Base-by-base conservation (phyloP, 176 grass and related monocot genomes). In the Themeda triandra region DNA sequence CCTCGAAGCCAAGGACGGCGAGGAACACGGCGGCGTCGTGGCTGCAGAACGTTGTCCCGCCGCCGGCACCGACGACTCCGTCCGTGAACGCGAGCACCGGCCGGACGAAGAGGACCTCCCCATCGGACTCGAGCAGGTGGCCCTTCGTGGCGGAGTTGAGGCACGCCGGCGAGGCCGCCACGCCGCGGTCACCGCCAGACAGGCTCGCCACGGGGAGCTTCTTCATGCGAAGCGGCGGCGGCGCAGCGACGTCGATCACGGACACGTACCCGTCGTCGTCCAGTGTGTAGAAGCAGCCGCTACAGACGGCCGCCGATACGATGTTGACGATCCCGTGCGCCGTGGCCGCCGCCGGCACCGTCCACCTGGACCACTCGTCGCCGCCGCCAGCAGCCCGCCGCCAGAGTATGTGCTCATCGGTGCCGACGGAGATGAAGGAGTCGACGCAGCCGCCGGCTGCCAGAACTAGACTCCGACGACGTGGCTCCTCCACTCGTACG, bases 31-130 rank as follows among this genome's bases (percentile, higher is more conserved):
- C 24, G 0, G 15, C 29, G 28, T 18, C 46, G 28, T 31, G 28
- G 6, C 1, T 0, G 28, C 60, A 65, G 60, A 64, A 15, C 39
- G 1, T 10, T 53, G 46, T 6, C 29, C 10, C 0, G 29, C 5
- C 14, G 56, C 1, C 14, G 53, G 19, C 33, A 35, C 33, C 19
- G 21, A 2, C 54, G 21, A 24, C 2, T 10, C 9, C 21, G 19
- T 79, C 27, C 39, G 13, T 32, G 77, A 0, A 23, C 23, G 15
- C 42, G 2, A 80, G 0, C 1, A 80, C 63, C 15, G 21, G 78
- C 19, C 29, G 42, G 42, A 80, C 78, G 63, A 80, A 68, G 42
- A 80, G 78, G 6, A 80, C 78, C 29, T 80, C 78, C 12, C 78
- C 78, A 63, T 51, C 78, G 29, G 12, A n/a, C 42, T 24, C 78